These are phyloP conservation scores for Blastocystis sp. DNA, from an alignment of 352 stramenopile genomes.

Conservation along the genomic window DNA sequence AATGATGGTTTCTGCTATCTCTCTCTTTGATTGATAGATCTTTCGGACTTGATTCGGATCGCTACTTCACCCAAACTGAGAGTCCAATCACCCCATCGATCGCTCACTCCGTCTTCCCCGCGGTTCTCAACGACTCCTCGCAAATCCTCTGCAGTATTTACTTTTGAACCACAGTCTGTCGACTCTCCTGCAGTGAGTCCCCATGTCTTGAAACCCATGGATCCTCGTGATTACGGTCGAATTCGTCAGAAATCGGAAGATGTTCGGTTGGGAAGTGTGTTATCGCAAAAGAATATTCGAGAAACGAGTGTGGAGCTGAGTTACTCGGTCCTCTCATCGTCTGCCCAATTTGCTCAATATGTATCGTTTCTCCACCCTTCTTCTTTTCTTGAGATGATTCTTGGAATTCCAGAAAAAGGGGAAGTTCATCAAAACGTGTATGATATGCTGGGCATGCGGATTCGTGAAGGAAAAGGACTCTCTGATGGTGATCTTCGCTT, in stretches of 20 bases:
- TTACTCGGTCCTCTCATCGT: background rate
- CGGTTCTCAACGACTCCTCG: background rate
- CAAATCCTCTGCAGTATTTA: background rate
- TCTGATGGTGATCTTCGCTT: background rate
- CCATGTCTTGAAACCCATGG: background rate
- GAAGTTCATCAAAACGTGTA: background rate
- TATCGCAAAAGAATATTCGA: background rate
- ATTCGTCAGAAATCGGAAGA: background rate
- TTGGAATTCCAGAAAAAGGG: background rate
- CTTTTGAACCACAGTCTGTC: background rate
- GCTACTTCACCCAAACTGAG: background rate
- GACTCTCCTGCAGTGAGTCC: background rate
- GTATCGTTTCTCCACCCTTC: background rate
- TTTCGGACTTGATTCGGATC: background rate
- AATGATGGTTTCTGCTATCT: background rate
- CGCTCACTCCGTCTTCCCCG: background rate
- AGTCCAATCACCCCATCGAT: background rate
- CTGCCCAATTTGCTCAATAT: background rate
- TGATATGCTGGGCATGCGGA: background rate
- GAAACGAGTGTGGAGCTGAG: background rate
- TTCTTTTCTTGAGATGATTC: background rate
- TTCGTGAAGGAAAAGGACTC: background rate
- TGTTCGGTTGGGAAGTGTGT: background rate
- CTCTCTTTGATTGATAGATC: background rate
- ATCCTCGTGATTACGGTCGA: background rate